Evolutionary conservation across 208 protist genomes (phyloP), one percentile per base, ranked within the genome.

Genomic region (Trypanosoma mega): DNA sequence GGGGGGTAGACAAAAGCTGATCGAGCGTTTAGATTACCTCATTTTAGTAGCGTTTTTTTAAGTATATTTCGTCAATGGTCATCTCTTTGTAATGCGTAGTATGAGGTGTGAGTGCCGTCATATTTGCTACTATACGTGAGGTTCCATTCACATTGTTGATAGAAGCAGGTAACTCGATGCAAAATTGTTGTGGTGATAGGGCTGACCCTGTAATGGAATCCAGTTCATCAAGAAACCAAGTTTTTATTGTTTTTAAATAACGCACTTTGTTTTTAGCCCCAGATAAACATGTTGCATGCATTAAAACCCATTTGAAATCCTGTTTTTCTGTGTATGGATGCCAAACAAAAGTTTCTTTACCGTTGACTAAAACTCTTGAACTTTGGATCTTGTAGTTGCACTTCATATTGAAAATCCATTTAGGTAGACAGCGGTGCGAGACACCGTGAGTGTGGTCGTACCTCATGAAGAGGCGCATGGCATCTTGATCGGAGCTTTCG

Each of bases 251-350:
- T 37, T 53, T 59, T 16, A 75, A 57, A 37, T 63, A 75, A 5
- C 29, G 34, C 14, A 75, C 48, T 43, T 75, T 75, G 39, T 65
- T 30, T 24, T 49, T 41, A 9, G 69, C 69, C 4, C 69, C 69
- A 53, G 57, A 57, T 26, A 75, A 55, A 47, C 69, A 75, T 11
- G 69, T 75, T 6, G 69, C 69, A 43, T 75, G 69, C 45, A 75
- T 54, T 37, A 72, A 47, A 4, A 47, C 29, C 69, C 69, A 75
- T 52, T 55, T 41, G 6, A 46, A 49, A 20, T 11, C 11, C 24
- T 60, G 36, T 26, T 70, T 41, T 4, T 47, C 2, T n/a, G 34
- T 39, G 14, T 70, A 57, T 9, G 41, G 63, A 7, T 26, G 27
- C 69, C 69, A 75, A n/a, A 31, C n/a, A 54, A 75, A 75, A 2